Base-by-base conservation (phyloP, 768 basidiomycete species). In the Tylopilus felleus region DNA sequence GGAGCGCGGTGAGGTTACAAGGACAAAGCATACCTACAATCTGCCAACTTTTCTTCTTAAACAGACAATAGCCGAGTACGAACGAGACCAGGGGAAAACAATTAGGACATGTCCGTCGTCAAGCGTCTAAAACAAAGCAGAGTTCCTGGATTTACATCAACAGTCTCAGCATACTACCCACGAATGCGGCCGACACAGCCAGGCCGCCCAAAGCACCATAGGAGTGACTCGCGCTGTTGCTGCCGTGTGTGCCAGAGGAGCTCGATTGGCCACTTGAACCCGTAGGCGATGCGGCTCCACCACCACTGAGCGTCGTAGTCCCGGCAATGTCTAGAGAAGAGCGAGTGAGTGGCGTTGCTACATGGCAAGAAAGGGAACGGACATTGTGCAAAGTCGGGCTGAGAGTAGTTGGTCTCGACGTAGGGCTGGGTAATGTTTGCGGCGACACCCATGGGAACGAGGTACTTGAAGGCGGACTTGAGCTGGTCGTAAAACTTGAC, bases 361-460 rank as follows among this genome's bases (percentile, higher is more conserved):
- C 4, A 29, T 2, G 2, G 8, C n/a, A 2, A 29, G 12, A 36
- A 5, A 17, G 16, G 10, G 17, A 22, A 59, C 64, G 1, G 28
- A 82, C 82, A 81, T 60, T 80, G 70, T 1, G 70, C 63, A 59
- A 83, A 84, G 4, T 29, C 50, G 12, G 77, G 78, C 51, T 74
- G 57, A 0, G 74, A 61, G 47, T 74, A 73, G 55, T 74, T 74
- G 9, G 68, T 63, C 64, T 84, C 83, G 10, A 74, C 70, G 55
- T 85, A 84, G 8, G 80, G 81, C 2, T 77, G 73, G 1, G 78
- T 76, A 41, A 72, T 71, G 62, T 85, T 85, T 12, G 74, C 49
- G 1, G 78, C 77, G 5, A 81, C 77, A 13, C 74, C 77, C 40
- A 85, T 66, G 17, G 84, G 83, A 10, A 82, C 79, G 25, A 85